Evolutionary conservation across 176 grass and related monocot species (phyloP), one percentile per base, ranked within the genome.

Genomic region (Oryza rufipogon): DNA sequence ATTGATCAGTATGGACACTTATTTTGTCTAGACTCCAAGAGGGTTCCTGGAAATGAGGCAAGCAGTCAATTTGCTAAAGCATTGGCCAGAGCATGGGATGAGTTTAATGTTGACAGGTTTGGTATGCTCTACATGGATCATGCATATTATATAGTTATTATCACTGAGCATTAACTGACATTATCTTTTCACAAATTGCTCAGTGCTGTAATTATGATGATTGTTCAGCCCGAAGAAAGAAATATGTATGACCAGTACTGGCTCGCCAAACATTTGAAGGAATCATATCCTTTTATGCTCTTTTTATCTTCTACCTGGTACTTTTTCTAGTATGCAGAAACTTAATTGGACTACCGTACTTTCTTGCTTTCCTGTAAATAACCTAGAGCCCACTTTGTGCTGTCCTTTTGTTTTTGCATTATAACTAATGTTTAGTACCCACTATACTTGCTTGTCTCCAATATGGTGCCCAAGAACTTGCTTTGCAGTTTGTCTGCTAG

Each of bases 171-270:
- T 73, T 68, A 36, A 82, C 66, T 84, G 42, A 74, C 23, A 52
- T 84, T 28, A 20, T 68, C 56, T 66, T 81, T 77, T 61, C 44
- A 46, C 84, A 47, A 4, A 33, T 86, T 81, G 73, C 63, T 73
- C 84, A 98, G 93, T 91, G 91, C 92, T 78, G 87, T 95, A 71
- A 75, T 98, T 82, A 93, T 93, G 91, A 86, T 98, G 71, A 92
- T 98, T 87, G 91, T 95, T 85, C 96, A 98, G 86, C 81, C 67
- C 25, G 96, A 98, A 86, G 96, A 98, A 86, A 91, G 87, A 81
- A 98, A 98, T 87, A 95, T 98, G 93, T 98, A 98, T 81, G 96
- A 98, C 65, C 96, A 98, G 88, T 88, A 93, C 84, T 98, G 96
- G 92, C 20, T 98, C 65, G 68, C 60, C 45, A 89, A 84, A 82